Evolutionary conservation across 331 rosid genomes (phyloP).

Genomic region (Quercus lobata): DNA sequence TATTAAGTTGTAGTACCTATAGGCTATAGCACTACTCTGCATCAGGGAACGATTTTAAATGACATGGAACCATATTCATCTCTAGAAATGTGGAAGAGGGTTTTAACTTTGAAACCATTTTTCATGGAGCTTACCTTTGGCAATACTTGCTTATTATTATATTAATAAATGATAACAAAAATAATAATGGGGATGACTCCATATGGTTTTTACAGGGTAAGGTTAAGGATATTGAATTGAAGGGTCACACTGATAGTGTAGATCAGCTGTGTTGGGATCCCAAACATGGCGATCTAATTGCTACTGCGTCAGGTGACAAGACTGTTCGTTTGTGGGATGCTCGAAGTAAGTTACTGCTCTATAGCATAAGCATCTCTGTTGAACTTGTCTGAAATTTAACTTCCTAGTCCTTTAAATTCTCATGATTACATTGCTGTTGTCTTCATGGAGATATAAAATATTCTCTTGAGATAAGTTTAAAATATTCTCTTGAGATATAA

Average conservation of each 20-base stretch:
- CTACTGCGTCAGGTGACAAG: conserved; percentile 97
- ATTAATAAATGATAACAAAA: not conserved
- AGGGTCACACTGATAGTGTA: conserved; percentile 98
- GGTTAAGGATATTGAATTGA: conserved; percentile 83
- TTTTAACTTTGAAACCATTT: not conserved
- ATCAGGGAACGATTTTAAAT: too few relatives aligned
- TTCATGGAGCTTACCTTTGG: not conserved
- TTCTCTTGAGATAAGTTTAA: too few relatives aligned
- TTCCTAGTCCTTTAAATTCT: too few relatives aligned
- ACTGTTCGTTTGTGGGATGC: conserved; percentile 98
- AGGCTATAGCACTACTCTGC: too few relatives aligned
- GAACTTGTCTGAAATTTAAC: too few relatives aligned
- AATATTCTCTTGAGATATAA: too few relatives aligned
- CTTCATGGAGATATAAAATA: too few relatives aligned
- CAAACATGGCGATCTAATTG: conserved; percentile 84
- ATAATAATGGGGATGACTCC: not conserved
- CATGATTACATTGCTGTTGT: too few relatives aligned
- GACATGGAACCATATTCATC: not conserved
- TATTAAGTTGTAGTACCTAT: too few relatives aligned
- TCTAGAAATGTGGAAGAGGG: not conserved
- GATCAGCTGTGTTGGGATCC: conserved; percentile 99
- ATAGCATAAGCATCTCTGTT: too few relatives aligned
- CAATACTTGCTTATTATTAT: not conserved
- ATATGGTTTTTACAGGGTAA: conserved; percentile 52
- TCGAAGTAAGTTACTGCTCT: conserved; percentile 54